These are phyloP conservation scores for Phytophthora palmivora DNA, from an alignment of 352 stramenopile genomes.

Conservation along the genomic window DNA sequence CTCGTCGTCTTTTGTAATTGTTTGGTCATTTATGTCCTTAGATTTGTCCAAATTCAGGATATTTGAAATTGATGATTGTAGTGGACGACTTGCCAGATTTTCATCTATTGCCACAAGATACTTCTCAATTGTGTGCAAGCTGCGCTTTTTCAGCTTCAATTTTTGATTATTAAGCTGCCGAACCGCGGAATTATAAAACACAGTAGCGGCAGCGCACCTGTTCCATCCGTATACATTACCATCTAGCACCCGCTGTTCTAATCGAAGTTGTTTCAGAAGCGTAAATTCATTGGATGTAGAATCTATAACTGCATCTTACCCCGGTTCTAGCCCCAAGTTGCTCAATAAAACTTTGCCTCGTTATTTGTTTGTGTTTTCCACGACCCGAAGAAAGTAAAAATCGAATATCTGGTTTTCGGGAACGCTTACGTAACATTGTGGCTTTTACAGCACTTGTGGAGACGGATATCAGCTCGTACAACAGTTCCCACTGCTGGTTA, in stretches of 20 bases:
- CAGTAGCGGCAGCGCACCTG: background rate
- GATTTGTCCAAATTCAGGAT: background rate
- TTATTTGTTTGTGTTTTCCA: background rate
- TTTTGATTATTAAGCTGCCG: background rate
- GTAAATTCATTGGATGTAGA: background rate
- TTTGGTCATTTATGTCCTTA: background rate
- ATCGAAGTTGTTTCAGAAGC: background rate
- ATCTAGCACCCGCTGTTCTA: background rate
- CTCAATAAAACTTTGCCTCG: background rate
- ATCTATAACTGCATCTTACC: background rate
- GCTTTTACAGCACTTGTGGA: background rate
- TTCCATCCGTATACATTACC: background rate
- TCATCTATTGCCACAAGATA: background rate
- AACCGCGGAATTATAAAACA: background rate
- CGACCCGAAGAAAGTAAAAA: background rate
- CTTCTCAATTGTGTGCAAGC: background rate
- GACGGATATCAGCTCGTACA: background rate
- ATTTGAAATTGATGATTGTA: background rate
- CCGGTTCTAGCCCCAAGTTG: background rate
- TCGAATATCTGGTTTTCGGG: background rate
- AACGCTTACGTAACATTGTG: background rate
- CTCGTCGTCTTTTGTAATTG: background rate
- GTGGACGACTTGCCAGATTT: no score
- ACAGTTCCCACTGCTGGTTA: background rate
- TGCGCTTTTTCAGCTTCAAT: background rate